Base-by-base conservation (phyloP, 2,329 filamentous ascomycete genomes). In the Westerdykella aurantiaca region DNA sequence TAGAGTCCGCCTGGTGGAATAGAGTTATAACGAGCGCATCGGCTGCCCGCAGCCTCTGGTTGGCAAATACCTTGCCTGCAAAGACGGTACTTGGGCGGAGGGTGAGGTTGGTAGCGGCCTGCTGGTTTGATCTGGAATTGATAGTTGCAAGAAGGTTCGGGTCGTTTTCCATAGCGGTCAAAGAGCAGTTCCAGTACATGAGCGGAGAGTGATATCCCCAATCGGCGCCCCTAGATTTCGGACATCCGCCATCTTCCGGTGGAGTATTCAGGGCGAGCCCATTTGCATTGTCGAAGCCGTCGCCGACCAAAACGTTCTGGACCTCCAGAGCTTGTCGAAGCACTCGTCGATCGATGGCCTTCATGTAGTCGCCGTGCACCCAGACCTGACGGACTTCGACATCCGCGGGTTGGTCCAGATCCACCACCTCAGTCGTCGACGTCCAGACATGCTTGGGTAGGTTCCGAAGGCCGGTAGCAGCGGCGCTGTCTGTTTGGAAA, bases 121-220 rank as follows among this genome's bases (percentile, higher is more conserved):
- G 76, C 47, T 78, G 77, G 1, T 71, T 75, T 43, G 80, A 80
- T 48, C 71, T 77, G 42, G 77, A 69, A 53, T 90, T 88, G 56
- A 90, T 82, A 0, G 86, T 90, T 1, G 67, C 64, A 3, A 89
- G 62, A 11, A 89, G 75, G 58, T 89, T 75, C 0, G 63, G 42
- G 55, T 91, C 86, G 13, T 67, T 61, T 21, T 76, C 61, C 39
- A 91, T 78, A 1, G 78, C 73, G 5, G 70, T 58, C n/a, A 75
- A 50, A 4, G 74, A 85, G 60, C 82, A 85, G 47, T 81, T 77
- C 86, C 86, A 91, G 64, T 89, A 90, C 64, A 88, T 82, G 42
- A 91, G 68, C 1, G 86, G 86, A n/a, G 86, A 90, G 56, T 90
- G 85, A 58, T 86, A 86, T 53, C 86, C 86, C 85, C 85, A 88